These are phyloP conservation scores for Dryadomyces quercus-mongolicae DNA, from an alignment of 2,329 filamentous ascomycete genomes.

Conservation along the genomic window DNA sequence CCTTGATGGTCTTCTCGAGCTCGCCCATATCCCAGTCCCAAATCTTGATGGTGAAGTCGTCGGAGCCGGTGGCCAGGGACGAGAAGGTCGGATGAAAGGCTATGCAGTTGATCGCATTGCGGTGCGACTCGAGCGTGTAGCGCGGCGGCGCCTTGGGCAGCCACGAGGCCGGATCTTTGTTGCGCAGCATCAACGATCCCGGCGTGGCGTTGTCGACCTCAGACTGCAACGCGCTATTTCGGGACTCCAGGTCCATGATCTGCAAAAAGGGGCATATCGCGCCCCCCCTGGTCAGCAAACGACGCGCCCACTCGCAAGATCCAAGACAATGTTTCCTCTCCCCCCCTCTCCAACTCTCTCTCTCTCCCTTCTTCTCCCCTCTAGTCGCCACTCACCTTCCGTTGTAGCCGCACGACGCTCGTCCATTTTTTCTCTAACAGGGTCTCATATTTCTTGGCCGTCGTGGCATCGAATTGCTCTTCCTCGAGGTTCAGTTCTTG, in stretches of 20 bases:
- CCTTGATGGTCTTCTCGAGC: conserved; percentile 80
- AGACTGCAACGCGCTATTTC: conserved; percentile 58
- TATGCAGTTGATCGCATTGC: conserved; percentile 70
- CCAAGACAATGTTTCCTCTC: background rate
- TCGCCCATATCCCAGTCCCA: conserved; percentile 97
- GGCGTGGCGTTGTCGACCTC: conserved; percentile 78
- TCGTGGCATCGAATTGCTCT: conserved; percentile 61
- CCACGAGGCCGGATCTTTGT: conserved; percentile 78
- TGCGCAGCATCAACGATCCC: conserved; percentile 60
- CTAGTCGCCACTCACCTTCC: conserved; percentile 62
- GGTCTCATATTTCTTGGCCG: conserved; percentile 87
- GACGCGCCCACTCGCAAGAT: background rate
- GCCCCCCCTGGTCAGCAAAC: background rate
- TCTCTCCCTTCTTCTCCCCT: too few species aligned
- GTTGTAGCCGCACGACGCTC: conserved; percentile 84
- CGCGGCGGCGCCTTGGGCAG: conserved; percentile 72
- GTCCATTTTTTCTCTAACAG: conserved; percentile 98
- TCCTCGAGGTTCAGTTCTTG: conserved; percentile 59
- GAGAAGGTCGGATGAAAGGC: conserved; percentile 91
- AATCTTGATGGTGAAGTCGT: conserved; percentile 90
- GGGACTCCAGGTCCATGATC: conserved; percentile 89
- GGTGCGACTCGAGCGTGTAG: conserved; percentile 74
- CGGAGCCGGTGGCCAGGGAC: conserved; percentile 77
- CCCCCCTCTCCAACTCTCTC: too few species aligned
- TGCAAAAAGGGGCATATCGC: conserved; percentile 21